Base-by-base conservation (phyloP, 768 basidiomycete genomes). In the Calocybe gangraenosa region DNA sequence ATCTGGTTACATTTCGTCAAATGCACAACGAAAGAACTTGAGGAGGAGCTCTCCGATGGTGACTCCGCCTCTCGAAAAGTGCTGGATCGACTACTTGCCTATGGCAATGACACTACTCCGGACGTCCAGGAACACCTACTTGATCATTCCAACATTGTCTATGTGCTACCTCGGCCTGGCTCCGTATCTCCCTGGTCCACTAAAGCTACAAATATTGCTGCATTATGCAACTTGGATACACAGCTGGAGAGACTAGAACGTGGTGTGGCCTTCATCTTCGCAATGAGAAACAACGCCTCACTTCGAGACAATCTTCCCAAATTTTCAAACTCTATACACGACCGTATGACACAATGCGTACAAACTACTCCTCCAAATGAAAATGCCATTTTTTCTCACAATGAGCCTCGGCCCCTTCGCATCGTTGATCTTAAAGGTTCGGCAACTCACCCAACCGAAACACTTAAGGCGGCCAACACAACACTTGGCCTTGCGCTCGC, bases 161-260 rank as follows among this genome's bases (percentile, higher is more conserved):
- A 81, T 60, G 81, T 96, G 32, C 68, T 87, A 5, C 94, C 94
- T 9, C 71, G 94, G 47, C 75, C 81, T 7, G 94, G 95, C 3
- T 93, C 94, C 3, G 86, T 98, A 57, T 97, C 95, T 3, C 94
- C 96, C 2, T 99, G 96, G 96, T 97, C 95, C 4, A 95, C 90
- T 65, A 99, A 99, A 67, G 95, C 96, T 2, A 97, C 95, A 0
- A 94, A 99, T 61, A 98, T 99, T 44, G 79, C 94, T 17, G 68
- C 68, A 7, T 79, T 97, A 42, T 99, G 96, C 69, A 85, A 84
- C 42, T 81, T 99, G 2, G 79, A 74, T 15, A 60, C 65, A 2
- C 71, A 82, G 43, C 67, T 99, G 42, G 78, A 86, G 50, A 79
- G 96, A 31, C 66, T 99, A 45, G 96, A 99, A 62, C 81, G 96